These are phyloP conservation scores for Elongisporangium anandrum DNA, from an alignment of 352 stramenopile species.

Conservation along the genomic window DNA sequence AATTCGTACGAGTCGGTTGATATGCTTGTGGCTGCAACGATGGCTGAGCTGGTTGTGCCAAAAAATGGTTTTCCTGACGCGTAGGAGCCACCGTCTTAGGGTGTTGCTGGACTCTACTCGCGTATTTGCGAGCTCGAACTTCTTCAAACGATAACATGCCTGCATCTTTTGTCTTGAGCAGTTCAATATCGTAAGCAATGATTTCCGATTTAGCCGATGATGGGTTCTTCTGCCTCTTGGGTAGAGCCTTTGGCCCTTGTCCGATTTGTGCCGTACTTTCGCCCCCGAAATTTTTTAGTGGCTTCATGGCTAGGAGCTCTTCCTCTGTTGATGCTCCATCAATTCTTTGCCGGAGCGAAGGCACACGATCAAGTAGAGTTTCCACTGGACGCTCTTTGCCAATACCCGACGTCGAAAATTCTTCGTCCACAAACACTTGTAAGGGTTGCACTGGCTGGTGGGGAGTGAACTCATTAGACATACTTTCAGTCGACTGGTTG, in stretches of 20 bases:
- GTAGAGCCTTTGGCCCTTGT: background rate
- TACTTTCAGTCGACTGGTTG: background rate
- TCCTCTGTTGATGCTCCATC: conserved; percentile 69
- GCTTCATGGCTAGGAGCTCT: conserved; percentile 65
- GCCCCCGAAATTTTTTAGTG: conserved; percentile 70
- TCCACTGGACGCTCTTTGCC: conserved; percentile 17
- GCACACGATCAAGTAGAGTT: conserved; percentile 43
- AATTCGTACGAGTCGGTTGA: conserved; percentile 5
- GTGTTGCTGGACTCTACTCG: conserved; percentile 6
- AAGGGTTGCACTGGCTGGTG: conserved; percentile 12
- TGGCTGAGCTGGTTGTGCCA: conserved; percentile 2
- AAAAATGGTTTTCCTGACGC: conserved; percentile 20
- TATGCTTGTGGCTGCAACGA: background rate
- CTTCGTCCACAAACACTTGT: conserved; percentile 79
- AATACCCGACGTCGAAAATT: conserved; percentile 32
- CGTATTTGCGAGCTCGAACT: conserved; percentile 41
- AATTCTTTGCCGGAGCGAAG: conserved; percentile 66
- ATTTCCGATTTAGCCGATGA: conserved; percentile 18
- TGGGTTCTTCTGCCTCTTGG: conserved; percentile 14
- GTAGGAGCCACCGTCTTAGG: background rate
- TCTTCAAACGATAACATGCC: conserved; percentile 79
- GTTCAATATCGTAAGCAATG: conserved; percentile 36
- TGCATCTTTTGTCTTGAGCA: conserved; percentile 24
- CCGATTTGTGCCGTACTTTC: conserved; percentile 6
- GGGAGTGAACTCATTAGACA: background rate